Base-by-base conservation (phyloP, 2,329 filamentous ascomycete species). In the Periconia digitata region DNA sequence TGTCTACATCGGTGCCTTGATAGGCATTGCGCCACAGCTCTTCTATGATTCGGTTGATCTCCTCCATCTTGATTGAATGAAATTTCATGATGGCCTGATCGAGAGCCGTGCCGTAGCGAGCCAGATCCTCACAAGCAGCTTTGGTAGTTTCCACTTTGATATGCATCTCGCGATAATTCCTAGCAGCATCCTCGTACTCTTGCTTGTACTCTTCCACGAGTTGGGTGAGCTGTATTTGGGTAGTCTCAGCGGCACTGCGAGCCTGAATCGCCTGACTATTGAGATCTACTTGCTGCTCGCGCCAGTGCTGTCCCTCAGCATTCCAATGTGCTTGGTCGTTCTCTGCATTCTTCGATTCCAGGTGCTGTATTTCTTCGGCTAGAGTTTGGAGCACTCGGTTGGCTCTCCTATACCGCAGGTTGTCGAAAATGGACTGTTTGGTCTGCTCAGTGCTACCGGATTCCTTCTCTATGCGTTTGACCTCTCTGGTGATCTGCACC, bases 21-120 rank as follows among this genome's bases (percentile, higher is more conserved):
- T 99, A 99, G 1, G 94, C 96, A 65, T 86, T 88, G 72, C 90
- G 89, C 94, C 94, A 99, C n/a, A 99, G 81, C 70, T 99, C 94
- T 55, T 89, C 90, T 43, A 95, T 87, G 70, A 96, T 96, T 47
- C 85, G 83, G 72, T 99, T 99, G 70, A 99, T 92, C 70, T 99
- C 92, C 60, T 94, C 89, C 94, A 99, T 99, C 78, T 99, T 99
- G 67, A 96, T 77, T 23, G 86, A 82, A 75, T 99, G 94, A 67
- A 92, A 99, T 64, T 89, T 90, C 90, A 99, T 96, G 64, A 99
- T 95, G 40, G 94, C 95, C 66, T 94, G 90, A 76, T 97, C 92
- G 12, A 99, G 81, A 7, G 94, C 94, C 8, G 83, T 80, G 37
- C 84, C 81, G 67, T 95, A 97, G 35, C 89, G 87, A 6, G 81